Evolutionary conservation across 2,329 filamentous ascomycete genomes (phyloP).

Genomic region (Colletotrichum endophyticum): DNA sequence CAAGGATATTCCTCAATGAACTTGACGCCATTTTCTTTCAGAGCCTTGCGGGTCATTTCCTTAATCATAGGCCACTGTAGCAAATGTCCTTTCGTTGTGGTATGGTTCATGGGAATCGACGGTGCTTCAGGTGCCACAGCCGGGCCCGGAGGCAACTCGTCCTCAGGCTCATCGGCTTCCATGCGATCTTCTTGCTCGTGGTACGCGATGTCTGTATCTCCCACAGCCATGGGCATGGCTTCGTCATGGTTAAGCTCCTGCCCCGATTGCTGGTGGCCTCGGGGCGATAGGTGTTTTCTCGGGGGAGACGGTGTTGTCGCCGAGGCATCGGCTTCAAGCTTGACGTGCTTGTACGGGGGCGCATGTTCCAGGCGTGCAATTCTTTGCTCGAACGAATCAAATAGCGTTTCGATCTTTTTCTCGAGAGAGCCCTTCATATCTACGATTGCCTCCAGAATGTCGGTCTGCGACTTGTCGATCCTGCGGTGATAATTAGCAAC

Average conservation of each 20-base stretch:
- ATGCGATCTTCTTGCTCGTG: constrained; percentile 23
- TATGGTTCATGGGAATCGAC: constrained; percentile 83
- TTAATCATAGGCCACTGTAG: constrained; percentile 74
- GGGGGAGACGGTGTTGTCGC: neutral
- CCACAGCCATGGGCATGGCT: constrained; percentile 30
- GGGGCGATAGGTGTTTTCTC: neutral
- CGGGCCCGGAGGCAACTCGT: constrained; percentile 51
- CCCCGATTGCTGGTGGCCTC: neutral
- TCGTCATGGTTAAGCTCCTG: neutral
- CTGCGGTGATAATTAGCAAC: constrained; percentile 39
- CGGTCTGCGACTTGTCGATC: constrained; percentile 64
- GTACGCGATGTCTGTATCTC: constrained; percentile 19
- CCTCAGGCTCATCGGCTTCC: constrained; percentile 48
- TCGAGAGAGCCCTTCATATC: constrained; percentile 25
- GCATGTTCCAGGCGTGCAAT: constrained; percentile 3
- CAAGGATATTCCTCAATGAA: constrained; percentile 77
- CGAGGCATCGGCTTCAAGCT: constrained; percentile 9
- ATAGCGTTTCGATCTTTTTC: neutral
- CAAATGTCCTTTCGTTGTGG: constrained; percentile 85
- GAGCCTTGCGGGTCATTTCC: constrained; percentile 60
- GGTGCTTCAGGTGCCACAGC: constrained; percentile 64
- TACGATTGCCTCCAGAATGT: constrained; percentile 62
- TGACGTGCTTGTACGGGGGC: neutral
- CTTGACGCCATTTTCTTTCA: constrained; percentile 55
- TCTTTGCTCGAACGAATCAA: neutral